Base-by-base conservation (phyloP, 2,329 filamentous ascomycete genomes). In the Penicillium sp. region DNA sequence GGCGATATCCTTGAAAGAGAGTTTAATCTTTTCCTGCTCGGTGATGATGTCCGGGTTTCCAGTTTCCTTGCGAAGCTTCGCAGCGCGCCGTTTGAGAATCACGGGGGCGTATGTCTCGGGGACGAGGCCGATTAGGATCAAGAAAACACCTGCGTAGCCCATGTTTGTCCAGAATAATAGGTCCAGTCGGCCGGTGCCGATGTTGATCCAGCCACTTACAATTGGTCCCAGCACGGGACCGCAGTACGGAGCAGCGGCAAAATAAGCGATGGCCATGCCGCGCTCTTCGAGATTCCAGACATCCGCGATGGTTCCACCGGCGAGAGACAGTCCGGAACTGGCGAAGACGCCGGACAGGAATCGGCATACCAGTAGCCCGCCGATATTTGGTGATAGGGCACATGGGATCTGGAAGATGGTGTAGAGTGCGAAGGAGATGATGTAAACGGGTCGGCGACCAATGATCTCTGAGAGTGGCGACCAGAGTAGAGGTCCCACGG, bases 181-280 rank as follows among this genome's bases (percentile, higher is more conserved):
- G 43, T 72, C 67, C 2, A 73, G 65, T 16, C 71, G 64, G n/a
- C 59, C 50, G 16, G 63, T 58, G 26, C 69, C 66, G 25, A 71
- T 77, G 9, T 84, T 83, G 6, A 92, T 79, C 74, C 86, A 93
- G 13, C 90, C 91, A 57, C 90, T 90, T 5, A 90, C 81, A 0
- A 95, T 81, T 5, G 88, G 88, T 55, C 88, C 88, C 59, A 89
- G 84, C 1, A 88, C 89, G 50, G 90, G 90, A 1, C 90, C 90
- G 35, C 91, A 84, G 69, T 93, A 93, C 0, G 90, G 90, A 0
- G 90, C 90, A 1, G 90, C 89, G 2, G 84, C 88, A 70, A 93
- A 93, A 16, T 88, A 88, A 1, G 90, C 90, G 87, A 93, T 93
- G 42, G 90, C 89, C 7, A 92, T 87, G 65, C 90, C 90, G 27